These are phyloP conservation scores for Penicillium soppii DNA, from an alignment of 495 filamentous ascomycete genomes.

Conservation along the genomic window DNA sequence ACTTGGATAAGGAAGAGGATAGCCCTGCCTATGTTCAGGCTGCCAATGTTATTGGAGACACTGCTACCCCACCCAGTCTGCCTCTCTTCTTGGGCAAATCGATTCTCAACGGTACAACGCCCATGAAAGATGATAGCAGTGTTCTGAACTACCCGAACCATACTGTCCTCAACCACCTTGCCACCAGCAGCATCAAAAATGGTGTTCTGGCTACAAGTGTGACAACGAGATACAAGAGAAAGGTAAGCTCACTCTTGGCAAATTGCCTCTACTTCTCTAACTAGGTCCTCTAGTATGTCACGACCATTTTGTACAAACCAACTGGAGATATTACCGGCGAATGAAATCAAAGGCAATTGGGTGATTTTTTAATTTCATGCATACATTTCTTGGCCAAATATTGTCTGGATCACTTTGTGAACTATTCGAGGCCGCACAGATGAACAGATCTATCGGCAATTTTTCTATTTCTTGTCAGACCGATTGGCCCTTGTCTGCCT, in stretches of 20 bases:
- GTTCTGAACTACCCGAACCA: slow-evolving; percentile 96
- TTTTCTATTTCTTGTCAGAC: not conserved
- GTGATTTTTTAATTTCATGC: slow-evolving; percentile 4
- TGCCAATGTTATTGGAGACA: slow-evolving; percentile 65
- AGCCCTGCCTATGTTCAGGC: slow-evolving; percentile 67
- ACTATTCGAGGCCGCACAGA: not conserved
- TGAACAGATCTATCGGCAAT: not conserved
- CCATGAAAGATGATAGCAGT: slow-evolving; percentile 96
- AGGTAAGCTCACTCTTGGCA: slow-evolving; percentile 55
- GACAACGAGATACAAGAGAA: slow-evolving; percentile 93
- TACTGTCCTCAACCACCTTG: slow-evolving; percentile 92
- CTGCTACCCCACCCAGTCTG: slow-evolving; percentile 78
- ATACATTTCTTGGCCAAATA: slow-evolving; percentile 9
- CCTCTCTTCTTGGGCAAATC: slow-evolving; percentile 93
- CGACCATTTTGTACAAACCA: slow-evolving; percentile 96
- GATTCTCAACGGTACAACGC: slow-evolving; percentile 83
- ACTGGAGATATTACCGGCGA: slow-evolving; percentile 50
- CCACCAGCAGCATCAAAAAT: slow-evolving; percentile 98
- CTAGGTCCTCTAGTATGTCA: slow-evolving; percentile 71
- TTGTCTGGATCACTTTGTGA: not conserved
- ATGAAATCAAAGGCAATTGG: slow-evolving; percentile 15
- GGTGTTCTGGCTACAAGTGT: slow-evolving; percentile 94
- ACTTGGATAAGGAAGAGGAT: slow-evolving; percentile 82
- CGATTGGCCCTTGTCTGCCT: not conserved
- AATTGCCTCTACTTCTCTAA: slow-evolving; percentile 7